Conservation (phyloP, 2,329 filamentous ascomycete genomes). For the Colletotrichum tamarilloi region DNA sequence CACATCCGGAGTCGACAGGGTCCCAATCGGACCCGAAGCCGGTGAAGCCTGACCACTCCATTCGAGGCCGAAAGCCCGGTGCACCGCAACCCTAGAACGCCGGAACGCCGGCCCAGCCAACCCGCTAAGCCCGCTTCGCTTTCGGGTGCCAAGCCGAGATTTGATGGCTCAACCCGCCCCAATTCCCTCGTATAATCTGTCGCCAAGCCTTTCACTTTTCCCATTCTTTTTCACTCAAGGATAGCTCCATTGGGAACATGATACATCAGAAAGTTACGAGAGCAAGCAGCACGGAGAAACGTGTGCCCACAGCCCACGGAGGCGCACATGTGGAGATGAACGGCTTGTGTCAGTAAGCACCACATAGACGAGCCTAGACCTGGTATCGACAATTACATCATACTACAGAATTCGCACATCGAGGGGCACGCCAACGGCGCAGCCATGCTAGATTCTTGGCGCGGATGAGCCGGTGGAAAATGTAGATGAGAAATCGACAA, state of each 20-base stretch:
- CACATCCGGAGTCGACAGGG: background rate
- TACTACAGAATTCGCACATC: background rate
- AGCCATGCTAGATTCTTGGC: background rate
- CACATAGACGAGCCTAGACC: background rate
- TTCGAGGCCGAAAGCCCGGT: background rate
- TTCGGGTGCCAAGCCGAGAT: background rate
- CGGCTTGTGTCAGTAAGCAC: slow-evolving; percentile 6
- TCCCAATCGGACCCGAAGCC: background rate
- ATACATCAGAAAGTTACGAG: background rate
- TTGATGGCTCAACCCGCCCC: background rate
- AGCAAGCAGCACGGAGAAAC: background rate
- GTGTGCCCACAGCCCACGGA: background rate
- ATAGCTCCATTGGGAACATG: no score
- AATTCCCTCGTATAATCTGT: background rate
- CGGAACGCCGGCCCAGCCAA: background rate
- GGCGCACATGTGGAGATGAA: background rate
- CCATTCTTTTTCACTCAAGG: no score
- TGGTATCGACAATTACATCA: slow-evolving; percentile 1
- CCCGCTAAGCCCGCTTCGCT: background rate
- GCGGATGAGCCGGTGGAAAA: slow-evolving; percentile 21
- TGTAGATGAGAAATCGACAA: background rate
- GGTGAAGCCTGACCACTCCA: background rate
- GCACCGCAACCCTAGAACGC: background rate
- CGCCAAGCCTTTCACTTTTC: background rate
- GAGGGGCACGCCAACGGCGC: background rate